Percentiles rank a stretch among this genome's conserved stretches.
Conservation (phyloP, 768 basidiomycete genomes). For the Tricholomella constricta region DNA sequence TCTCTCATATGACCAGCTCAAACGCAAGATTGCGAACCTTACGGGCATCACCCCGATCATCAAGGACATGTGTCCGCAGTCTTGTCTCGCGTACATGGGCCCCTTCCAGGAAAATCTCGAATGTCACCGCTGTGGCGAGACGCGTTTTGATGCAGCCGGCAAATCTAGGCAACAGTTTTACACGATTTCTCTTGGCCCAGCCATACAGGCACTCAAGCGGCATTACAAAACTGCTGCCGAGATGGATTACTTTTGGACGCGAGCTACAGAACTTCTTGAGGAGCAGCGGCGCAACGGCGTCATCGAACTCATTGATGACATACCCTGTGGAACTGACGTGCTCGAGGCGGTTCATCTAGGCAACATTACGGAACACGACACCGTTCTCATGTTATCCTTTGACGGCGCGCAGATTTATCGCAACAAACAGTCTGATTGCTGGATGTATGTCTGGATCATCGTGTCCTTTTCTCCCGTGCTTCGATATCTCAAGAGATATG, state of each 20-base stretch:
- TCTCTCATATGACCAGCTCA: slow-evolving; percentile 16
- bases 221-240: slow-evolving; percentile 5
- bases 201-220: slow-evolving; percentile 24
- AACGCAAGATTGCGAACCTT: slow-evolving; percentile 4
- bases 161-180: slow-evolving; percentile 14
- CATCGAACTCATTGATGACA: slow-evolving; percentile 12
- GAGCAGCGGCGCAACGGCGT: not conserved
- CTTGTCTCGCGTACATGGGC: slow-evolving; percentile 10
- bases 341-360: slow-evolving; percentile 2
- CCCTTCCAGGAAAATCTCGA: not conserved
- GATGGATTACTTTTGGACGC: slow-evolving; percentile 5
- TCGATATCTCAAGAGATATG: slow-evolving; percentile 29
- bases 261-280: not conserved
- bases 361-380: slow-evolving; percentile 16
- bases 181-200: slow-evolving; percentile 25
- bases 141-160: slow-evolving; percentile 7
- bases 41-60: slow-evolving; percentile 9
- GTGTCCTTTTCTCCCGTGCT: slow-evolving; percentile 21
- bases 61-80: slow-evolving; percentile 11
- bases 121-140: slow-evolving; percentile 11
- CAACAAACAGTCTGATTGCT: slow-evolving; percentile 24
- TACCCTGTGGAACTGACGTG: slow-evolving; percentile 11
- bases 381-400: slow-evolving; percentile 30
- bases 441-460: slow-evolving; percentile 31
- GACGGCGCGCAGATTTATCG: slow-evolving; percentile 36